Percentiles rank a stretch among this genome's conserved stretches.
These are phyloP conservation scores for Saxispiralis lemnorum DNA, from an alignment of 495 filamentous ascomycete genomes.

Conservation along the genomic window DNA sequence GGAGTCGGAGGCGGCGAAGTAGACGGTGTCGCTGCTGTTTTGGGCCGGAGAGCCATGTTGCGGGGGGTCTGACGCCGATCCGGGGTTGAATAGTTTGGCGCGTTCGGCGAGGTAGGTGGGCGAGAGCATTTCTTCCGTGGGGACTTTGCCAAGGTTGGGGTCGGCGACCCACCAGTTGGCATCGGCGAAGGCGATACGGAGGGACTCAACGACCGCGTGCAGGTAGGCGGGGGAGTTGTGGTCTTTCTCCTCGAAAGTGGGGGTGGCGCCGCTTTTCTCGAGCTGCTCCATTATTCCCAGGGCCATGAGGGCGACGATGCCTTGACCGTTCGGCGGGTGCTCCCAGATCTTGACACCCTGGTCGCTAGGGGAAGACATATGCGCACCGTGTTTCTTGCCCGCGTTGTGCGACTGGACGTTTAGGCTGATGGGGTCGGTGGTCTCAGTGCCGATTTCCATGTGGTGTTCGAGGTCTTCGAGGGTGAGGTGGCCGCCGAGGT, in stretches of 20 bases:
- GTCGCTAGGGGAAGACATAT: slow-evolving; percentile 28
- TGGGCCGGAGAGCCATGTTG: slow-evolving; percentile 50
- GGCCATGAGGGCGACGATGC: slow-evolving; percentile 85
- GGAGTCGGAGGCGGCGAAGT: slow-evolving; percentile 67
- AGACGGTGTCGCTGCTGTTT: slow-evolving; percentile 73
- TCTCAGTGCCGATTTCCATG: slow-evolving; percentile 54
- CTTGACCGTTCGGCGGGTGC: slow-evolving; percentile 94
- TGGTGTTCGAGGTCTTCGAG: slow-evolving; percentile 68
- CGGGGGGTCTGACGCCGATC: slow-evolving; percentile 36
- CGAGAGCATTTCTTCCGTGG: slow-evolving; percentile 42
- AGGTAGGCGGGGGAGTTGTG: slow-evolving; percentile 66
- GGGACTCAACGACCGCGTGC: slow-evolving; percentile 72
- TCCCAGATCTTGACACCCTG: slow-evolving; percentile 78
- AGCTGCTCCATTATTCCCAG: slow-evolving; percentile 78
- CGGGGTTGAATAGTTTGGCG: slow-evolving; percentile 50
- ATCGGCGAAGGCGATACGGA: slow-evolving; percentile 88
- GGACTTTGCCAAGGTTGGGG: slow-evolving; percentile 49
- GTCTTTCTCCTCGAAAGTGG: slow-evolving; percentile 44
- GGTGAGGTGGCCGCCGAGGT: slow-evolving; percentile 60
- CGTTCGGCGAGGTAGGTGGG: slow-evolving; percentile 47
- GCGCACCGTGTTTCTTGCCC: slow-evolving; percentile 25
- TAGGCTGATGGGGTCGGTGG: slow-evolving; percentile 63
- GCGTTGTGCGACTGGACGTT: slow-evolving; percentile 56
- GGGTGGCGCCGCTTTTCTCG: slow-evolving; percentile 52
- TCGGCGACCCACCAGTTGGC: slow-evolving; percentile 79